A percentile compares a stretch with the other conserved stretches of the same genome.
phyloP scores from a whole-genome alignment of 495 filamentous ascomycete species.

The Aspergillus sclerotioniger region DNA sequence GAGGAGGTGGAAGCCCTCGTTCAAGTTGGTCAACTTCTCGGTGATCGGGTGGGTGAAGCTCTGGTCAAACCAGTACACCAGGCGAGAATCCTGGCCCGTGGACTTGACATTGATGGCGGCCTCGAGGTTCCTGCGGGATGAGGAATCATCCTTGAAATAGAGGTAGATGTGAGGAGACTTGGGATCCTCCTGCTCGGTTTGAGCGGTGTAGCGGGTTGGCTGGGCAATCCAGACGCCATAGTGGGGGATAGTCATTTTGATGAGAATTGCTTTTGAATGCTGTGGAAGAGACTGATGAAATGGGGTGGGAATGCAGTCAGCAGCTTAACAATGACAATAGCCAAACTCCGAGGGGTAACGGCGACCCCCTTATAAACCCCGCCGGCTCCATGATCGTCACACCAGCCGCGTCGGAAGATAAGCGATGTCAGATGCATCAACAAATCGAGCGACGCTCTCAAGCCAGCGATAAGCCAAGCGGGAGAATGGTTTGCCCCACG shows the following conservation, averaged over 20 bases:
- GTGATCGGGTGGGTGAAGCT: constrained; percentile 27
- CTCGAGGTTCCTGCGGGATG: constrained; percentile 15
- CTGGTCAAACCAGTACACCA: constrained; percentile 27
- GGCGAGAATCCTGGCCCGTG: constrained; percentile 22
- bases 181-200: constrained; percentile 23
- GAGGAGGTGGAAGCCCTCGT: constrained; percentile 25
- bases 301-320: neutral
- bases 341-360: neutral
- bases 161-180: constrained; percentile 31
- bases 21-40: constrained; percentile 18
- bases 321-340: neutral
- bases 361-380: neutral
- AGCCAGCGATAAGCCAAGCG: constrained; percentile 3
- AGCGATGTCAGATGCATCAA: neutral
- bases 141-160: constrained; percentile 23
- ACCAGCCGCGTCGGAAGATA: neutral
- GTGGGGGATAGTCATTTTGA: constrained; percentile 27
- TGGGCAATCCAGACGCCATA: constrained; percentile 32
- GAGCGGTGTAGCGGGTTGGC: constrained; percentile 23
- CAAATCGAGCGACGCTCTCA: neutral
- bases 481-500: neutral
- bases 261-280: neutral
- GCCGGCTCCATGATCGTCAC: neutral
- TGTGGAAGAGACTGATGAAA: neutral
- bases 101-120: constrained; percentile 34